These are phyloP conservation scores for Multifurca ochricompacta DNA, from an alignment of 768 basidiomycete species.

Conservation along the genomic window DNA sequence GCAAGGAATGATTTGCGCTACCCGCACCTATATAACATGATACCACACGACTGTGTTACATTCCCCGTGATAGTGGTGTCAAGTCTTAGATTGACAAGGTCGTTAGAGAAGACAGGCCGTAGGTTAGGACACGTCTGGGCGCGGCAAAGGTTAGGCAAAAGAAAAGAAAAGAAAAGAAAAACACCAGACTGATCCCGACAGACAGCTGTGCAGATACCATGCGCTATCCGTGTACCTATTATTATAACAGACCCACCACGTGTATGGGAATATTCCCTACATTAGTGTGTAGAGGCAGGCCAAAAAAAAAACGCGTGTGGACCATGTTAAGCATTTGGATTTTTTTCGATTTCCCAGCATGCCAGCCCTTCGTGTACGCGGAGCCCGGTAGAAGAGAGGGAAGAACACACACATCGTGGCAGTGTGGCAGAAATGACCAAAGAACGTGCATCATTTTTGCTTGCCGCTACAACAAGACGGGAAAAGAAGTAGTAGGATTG, in stretches of 20 bases:
- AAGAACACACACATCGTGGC: background rate
- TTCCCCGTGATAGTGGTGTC: too few relatives aligned
- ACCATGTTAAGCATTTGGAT: too few relatives aligned
- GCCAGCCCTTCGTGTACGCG: background rate
- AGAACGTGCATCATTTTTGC: background rate
- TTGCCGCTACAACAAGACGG: background rate
- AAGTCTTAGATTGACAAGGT: too few relatives aligned
- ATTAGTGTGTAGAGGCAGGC: too few relatives aligned
- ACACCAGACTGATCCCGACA: background rate
- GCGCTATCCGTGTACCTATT: background rate
- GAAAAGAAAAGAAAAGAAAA: too few relatives aligned
- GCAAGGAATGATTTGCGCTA: too few relatives aligned
- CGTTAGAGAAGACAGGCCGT: too few relatives aligned
- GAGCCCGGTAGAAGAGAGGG: background rate
- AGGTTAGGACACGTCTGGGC: too few relatives aligned
- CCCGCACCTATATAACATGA: too few relatives aligned
- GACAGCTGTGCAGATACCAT: background rate
- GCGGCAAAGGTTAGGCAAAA: too few relatives aligned
- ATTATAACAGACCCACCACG: background rate
- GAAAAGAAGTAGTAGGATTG: slow-evolving; percentile 4
- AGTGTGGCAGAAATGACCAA: background rate
- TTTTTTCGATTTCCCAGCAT: background rate
- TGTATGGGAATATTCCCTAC: background rate
- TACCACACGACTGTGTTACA: too few relatives aligned
- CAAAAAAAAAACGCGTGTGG: too few relatives aligned